phyloP scores from a whole-genome alignment of 2,329 filamentous ascomycete species.

The Cercospora sojina region DNA sequence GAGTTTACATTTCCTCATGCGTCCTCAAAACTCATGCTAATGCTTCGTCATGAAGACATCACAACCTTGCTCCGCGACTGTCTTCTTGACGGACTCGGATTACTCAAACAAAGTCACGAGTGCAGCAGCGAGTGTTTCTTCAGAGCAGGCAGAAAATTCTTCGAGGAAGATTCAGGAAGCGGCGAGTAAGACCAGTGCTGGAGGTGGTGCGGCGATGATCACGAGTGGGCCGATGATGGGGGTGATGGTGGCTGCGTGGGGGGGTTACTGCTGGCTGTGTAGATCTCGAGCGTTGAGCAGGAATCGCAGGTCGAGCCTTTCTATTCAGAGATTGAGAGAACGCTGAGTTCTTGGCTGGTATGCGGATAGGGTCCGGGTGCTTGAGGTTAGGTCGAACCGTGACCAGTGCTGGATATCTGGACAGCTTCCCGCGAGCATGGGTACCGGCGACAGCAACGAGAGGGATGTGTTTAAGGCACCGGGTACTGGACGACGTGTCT shows the following conservation, averaged over 20 bases:
- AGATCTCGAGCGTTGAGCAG: background rate
- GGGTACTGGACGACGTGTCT: background rate
- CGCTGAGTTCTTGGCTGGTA: background rate
- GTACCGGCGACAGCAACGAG: background rate
- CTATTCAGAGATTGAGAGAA: background rate
- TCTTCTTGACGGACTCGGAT: background rate
- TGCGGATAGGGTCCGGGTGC: background rate
- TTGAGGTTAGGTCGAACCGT: background rate
- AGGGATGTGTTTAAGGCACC: background rate
- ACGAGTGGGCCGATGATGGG: conserved; percentile 2
- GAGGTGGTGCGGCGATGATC: background rate
- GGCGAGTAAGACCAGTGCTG: background rate
- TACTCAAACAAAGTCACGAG: conserved; percentile 1
- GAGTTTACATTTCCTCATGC: background rate
- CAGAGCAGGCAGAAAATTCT: background rate
- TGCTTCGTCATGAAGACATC: background rate
- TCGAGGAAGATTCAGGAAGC: background rate
- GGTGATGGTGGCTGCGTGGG: background rate
- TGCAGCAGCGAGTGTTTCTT: background rate
- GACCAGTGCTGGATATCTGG: background rate
- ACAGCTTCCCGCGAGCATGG: background rate
- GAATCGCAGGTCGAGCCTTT: background rate
- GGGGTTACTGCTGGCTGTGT: background rate
- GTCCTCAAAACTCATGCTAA: background rate
- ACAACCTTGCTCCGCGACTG: background rate